Conservation (phyloP, 2,329 filamentous ascomycete species). For the Aureobasidium lini region DNA sequence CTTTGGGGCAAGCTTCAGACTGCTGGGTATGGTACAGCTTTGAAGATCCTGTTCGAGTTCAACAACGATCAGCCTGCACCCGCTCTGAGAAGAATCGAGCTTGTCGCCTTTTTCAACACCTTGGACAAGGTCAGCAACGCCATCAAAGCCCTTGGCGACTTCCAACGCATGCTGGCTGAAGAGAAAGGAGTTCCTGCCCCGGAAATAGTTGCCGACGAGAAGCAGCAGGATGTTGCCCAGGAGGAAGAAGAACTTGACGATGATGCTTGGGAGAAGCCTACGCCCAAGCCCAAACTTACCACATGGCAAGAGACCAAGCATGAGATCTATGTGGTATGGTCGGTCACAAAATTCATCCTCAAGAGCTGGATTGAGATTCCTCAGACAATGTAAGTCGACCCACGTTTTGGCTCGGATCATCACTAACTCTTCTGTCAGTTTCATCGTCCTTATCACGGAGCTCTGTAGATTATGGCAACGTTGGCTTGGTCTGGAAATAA, state of each 20-base stretch:
- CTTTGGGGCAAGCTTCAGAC: slow-evolving; percentile 98
- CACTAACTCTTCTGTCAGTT: slow-evolving; percentile 12
- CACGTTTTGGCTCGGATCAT: background rate
- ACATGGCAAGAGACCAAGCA: slow-evolving; percentile 52
- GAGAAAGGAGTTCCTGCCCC: slow-evolving; percentile 19
- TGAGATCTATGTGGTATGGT: slow-evolving; percentile 58
- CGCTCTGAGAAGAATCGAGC: slow-evolving; percentile 74
- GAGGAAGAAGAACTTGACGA: slow-evolving; percentile 20
- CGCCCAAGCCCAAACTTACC: slow-evolving; percentile 33
- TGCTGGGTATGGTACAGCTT: slow-evolving; percentile 83
- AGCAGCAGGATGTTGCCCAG: slow-evolving; percentile 12
- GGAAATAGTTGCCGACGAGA: slow-evolving; percentile 28
- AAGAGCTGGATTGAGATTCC: slow-evolving; percentile 65
- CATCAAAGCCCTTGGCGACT: slow-evolving; percentile 65
- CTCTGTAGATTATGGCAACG: slow-evolving; percentile 49
- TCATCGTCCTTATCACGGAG: slow-evolving; percentile 47
- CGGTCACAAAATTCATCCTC: slow-evolving; percentile 59
- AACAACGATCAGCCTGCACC: slow-evolving; percentile 64
- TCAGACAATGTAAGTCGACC: slow-evolving; percentile 55
- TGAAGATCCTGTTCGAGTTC: slow-evolving; percentile 95
- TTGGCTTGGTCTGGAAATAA: slow-evolving; percentile 55
- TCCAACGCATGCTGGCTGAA: slow-evolving; percentile 48
- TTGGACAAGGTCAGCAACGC: slow-evolving; percentile 80
- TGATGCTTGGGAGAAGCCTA: slow-evolving; percentile 24
- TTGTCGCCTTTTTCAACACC: slow-evolving; percentile 92